Evolutionary conservation across 805 yeast genomes (phyloP).

Genomic region (Barnettozyma salicaria): DNA sequence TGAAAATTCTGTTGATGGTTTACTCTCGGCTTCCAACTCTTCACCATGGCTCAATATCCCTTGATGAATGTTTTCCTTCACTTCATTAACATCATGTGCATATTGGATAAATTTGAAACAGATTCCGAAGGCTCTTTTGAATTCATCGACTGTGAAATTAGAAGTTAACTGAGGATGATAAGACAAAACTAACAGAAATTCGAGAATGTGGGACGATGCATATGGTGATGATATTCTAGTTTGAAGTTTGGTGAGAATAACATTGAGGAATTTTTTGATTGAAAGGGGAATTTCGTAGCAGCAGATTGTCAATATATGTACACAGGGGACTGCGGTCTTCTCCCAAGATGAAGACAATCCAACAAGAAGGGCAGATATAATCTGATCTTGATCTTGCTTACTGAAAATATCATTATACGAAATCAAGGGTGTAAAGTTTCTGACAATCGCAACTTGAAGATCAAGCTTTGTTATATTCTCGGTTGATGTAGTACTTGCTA

Average conservation of each 20-base stretch:
- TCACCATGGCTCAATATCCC: constrained; percentile 29
- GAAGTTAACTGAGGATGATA: constrained; percentile 62
- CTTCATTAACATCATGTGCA: constrained; percentile 43
- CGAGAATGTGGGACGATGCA: constrained; percentile 69
- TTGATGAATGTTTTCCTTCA: constrained; percentile 26
- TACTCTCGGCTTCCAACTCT: constrained; percentile 46
- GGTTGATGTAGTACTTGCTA: not conserved
- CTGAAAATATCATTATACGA: constrained; percentile 53
- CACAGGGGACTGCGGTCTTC: constrained; percentile 68
- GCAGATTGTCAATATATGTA: constrained; percentile 69
- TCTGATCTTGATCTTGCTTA: constrained; percentile 55
- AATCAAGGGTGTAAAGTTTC: constrained; percentile 55
- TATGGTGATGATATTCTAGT: constrained; percentile 64
- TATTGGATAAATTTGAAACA: constrained; percentile 75
- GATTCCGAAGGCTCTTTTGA: constrained; percentile 74
- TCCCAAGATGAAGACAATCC: constrained; percentile 75
- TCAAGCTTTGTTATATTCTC: constrained; percentile 46
- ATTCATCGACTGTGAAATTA: constrained; percentile 71
- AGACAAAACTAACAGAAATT: constrained; percentile 61
- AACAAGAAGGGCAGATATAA: constrained; percentile 51
- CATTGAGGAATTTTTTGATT: constrained; percentile 58
- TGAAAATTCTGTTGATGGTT: constrained; percentile 46
- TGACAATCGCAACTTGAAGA: constrained; percentile 57
- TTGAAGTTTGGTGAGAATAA: constrained; percentile 68
- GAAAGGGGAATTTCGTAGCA: constrained; percentile 77